These are phyloP conservation scores for Xylaria digitata DNA, from an alignment of 2,329 filamentous ascomycete genomes.

Conservation along the genomic window DNA sequence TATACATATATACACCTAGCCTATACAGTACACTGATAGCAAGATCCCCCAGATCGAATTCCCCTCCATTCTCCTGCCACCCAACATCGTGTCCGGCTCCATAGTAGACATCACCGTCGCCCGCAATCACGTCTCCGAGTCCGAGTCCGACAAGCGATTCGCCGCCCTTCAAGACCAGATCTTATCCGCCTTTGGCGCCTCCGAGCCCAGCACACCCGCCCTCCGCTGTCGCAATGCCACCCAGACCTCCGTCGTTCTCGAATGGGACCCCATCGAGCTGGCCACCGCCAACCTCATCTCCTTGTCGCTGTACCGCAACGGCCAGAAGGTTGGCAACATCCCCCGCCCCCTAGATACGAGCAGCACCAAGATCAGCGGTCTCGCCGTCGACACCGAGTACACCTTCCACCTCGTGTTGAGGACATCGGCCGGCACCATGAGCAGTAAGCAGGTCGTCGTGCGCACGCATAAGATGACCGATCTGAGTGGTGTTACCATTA, in stretches of 20 bases:
- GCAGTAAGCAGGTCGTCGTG: constrained; percentile 84
- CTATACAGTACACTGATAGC: constrained; percentile 38
- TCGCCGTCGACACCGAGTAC: constrained; percentile 97
- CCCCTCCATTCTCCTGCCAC: constrained; percentile 94
- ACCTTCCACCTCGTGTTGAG: constrained; percentile 91
- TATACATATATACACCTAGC: no score
- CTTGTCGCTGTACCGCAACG: constrained; percentile 92
- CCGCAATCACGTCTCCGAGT: constrained; percentile 85
- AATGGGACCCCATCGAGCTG: constrained; percentile 95
- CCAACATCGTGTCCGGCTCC: constrained; percentile 93
- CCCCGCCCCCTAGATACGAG: constrained; percentile 87
- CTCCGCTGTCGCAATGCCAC: constrained; percentile 96
- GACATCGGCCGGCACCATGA: constrained; percentile 88
- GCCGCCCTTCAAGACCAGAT: constrained; percentile 88
- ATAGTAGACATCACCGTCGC: constrained; percentile 98
- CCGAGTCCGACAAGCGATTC: constrained; percentile 79
- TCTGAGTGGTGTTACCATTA: constrained; percentile 93
- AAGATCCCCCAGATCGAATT: constrained; percentile 83
- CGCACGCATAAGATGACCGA: constrained; percentile 99
- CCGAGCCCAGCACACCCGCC: constrained; percentile 78
- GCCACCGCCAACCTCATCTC: constrained; percentile 92
- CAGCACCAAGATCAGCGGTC: constrained; percentile 94
- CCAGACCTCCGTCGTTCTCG: constrained; percentile 96
- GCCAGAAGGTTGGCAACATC: constrained; percentile 95
- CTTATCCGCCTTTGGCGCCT: constrained; percentile 84